Base-by-base conservation (phyloP, 2,329 filamentous ascomycete genomes). In the Taxawa tesnikishii region DNA sequence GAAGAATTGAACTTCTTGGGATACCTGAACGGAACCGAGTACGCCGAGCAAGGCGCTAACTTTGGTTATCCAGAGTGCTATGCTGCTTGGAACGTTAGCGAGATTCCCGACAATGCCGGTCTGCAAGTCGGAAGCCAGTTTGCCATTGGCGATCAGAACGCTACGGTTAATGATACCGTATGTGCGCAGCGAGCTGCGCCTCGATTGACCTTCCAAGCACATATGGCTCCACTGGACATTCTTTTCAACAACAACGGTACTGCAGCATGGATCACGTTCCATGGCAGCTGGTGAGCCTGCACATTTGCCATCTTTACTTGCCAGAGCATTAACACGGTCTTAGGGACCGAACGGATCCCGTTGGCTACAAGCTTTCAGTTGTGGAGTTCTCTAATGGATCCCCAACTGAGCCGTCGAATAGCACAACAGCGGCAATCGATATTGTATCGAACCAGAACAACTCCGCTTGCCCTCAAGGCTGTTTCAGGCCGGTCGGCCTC, bases 1-100 rank as follows among this genome's bases (percentile, higher is more conserved):
- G 80, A 84, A 48, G 76, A 84, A 53, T 55, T 85, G 50, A 83
- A 84, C 53, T 82, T 72, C 50, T 71, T 79, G 38, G 79, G 79
- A 3, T 68, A 65, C 36, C 58, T 81, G 3, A 67, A 68, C 27
- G 62, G 63, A n/a, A 66, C 65, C 0, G 8, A 42, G 6, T 55
- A 51, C 13, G 37, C 43, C 3, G 44, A 55, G 17, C 56, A 67
- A 45, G 65, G 62, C 12, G 45, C 47, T 3, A 82, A 83, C 51
- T 79, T 77, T 46, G 80, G 79, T 14, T 85, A 83, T 47, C 80
- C 80, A 2, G 55, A 63, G 28, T 84, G 80, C 57, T 79, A 74
- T 44, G 62, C 78, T 1, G 61, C 77, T 6, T 83, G 78, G 77
- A 62, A 69, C 36, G 65, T 69, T 0, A 46, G 55, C 10, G 52